Conservation (phyloP, 2,329 filamentous ascomycete genomes). For the Alternaria rosae region DNA sequence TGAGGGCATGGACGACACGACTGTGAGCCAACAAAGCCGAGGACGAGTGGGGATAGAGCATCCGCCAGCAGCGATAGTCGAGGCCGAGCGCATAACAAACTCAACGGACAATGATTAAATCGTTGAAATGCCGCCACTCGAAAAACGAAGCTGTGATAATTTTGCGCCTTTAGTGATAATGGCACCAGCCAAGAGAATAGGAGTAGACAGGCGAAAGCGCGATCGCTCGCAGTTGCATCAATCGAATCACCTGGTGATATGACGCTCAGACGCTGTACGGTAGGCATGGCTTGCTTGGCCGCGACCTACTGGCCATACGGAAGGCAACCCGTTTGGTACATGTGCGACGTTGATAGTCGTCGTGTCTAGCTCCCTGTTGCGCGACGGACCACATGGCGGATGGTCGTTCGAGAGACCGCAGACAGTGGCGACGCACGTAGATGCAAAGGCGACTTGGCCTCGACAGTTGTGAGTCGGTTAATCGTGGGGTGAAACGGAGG, state of each 20-base stretch:
- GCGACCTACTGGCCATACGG: slow-evolving; percentile 21
- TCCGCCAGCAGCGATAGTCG: slow-evolving; percentile 4
- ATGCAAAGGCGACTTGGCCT: slow-evolving; percentile 4
- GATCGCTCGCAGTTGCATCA: not conserved
- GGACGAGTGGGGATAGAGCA: slow-evolving; percentile 4
- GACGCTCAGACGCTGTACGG: slow-evolving; percentile 25
- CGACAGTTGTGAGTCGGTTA: not conserved
- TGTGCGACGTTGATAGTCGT: slow-evolving; percentile 3
- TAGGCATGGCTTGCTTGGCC: slow-evolving; percentile 22
- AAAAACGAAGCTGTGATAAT: slow-evolving; percentile 11
- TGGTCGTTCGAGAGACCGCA: not conserved
- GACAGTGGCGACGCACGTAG: not conserved
- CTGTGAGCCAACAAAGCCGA: slow-evolving; percentile 2
- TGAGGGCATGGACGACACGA: not conserved
- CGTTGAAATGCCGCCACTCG: slow-evolving; percentile 8
- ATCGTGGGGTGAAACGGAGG: slow-evolving; percentile 8
- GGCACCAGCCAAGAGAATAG: slow-evolving; percentile 16
- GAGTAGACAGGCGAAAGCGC: not conserved
- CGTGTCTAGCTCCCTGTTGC: not conserved
- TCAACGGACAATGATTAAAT: not conserved
- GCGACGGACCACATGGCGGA: slow-evolving; percentile 10
- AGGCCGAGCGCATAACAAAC: slow-evolving; percentile 22
- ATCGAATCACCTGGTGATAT: slow-evolving; percentile 8
- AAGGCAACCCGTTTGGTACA: slow-evolving; percentile 13
- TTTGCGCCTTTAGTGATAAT: slow-evolving; percentile 6